Evolutionary conservation across 73 alveolate genomes (phyloP), one percentile per base, ranked within the genome.

Genomic region (Diophrys sp.): DNA sequence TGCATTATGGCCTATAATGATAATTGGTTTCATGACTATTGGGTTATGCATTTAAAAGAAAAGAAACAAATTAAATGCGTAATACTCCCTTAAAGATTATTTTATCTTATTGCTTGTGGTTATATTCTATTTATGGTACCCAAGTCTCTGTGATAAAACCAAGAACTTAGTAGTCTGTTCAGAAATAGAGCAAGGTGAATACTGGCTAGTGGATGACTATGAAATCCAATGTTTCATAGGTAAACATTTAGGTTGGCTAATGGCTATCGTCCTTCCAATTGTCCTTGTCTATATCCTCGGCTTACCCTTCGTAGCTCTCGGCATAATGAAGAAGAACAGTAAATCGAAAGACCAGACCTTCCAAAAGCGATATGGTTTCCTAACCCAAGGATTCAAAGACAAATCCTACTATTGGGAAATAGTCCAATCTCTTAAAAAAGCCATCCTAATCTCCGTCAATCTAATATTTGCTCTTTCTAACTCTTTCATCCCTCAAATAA

Each of bases 401-500:
- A 31, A 71, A 71, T 23, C 53, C 5, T 71, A 31, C 67, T 71
- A 71, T 31, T 71, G 79, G 79, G 79, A 71, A 33, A 26, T 71
- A 2, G 31, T 71, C 33, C 23, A 71, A 26, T 30, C 79, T 23
- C 14, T 71, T 29, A 71, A 55, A 71, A 71, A 71, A 31, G 23
- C 14, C 18, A 44, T 44, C 62, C 5, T 44, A 44, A 44, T 44
- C 62, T 11, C 62, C n/a, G 5, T 18, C 18, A 44, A 44, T 44
- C n/a, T 44, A 18, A 18, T 44, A 11, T 18, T 44, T 5, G 62
- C 62, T 11, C 62, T 44, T 44, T 44, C n/a, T n/a, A n/a, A n/a
- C n/a, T n/a, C n/a, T n/a, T n/a, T n/a, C n/a, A n/a, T n/a, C n/a
- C n/a, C n/a, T n/a, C n/a, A n/a, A n/a, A n/a, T n/a, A n/a, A n/a